Evolutionary conservation across 1,139 yeast genomes (phyloP).

Genomic region (Saccharomyces hybrid): DNA sequence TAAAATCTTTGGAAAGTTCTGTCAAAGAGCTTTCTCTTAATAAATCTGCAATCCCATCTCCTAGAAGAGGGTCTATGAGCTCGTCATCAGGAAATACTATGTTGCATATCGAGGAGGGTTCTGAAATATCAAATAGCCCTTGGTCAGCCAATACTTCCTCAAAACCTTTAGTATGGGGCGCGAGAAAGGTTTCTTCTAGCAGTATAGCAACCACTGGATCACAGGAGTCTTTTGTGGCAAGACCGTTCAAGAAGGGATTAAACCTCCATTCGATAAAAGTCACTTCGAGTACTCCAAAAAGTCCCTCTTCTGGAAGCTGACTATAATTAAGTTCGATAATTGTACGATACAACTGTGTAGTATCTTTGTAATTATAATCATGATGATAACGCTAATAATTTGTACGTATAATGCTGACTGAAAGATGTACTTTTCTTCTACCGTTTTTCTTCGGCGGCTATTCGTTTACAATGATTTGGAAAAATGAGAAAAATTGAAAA

Average conservation of each 20-base stretch:
- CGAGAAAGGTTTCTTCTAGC: conserved; percentile 12
- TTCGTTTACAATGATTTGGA: neutral
- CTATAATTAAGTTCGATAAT: neutral
- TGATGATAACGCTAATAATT: neutral
- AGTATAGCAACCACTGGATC: conserved; percentile 11
- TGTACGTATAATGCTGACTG: neutral
- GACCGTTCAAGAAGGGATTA: conserved; percentile 15
- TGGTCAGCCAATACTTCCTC: conserved; percentile 11
- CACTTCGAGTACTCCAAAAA: conserved; percentile 1
- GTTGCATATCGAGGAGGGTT: conserved; percentile 11
- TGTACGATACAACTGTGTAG: neutral
- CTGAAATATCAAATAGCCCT: conserved; percentile 8
- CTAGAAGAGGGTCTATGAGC: conserved; percentile 9
- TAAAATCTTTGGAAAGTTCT: conserved; percentile 11
- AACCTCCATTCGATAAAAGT: conserved; percentile 6
- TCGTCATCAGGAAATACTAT: conserved; percentile 12
- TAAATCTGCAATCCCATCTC: conserved; percentile 2
- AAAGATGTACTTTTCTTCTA: neutral
- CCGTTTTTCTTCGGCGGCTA: neutral
- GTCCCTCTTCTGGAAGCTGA: neutral
- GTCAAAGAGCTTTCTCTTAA: conserved; percentile 4
- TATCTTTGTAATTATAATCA: neutral
- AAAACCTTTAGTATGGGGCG: conserved; percentile 6
- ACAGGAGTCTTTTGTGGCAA: conserved; percentile 12
- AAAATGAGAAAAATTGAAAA: neutral